Conservation (phyloP, 177 flowering plant genomes). For the Vitis hybrid region DNA sequence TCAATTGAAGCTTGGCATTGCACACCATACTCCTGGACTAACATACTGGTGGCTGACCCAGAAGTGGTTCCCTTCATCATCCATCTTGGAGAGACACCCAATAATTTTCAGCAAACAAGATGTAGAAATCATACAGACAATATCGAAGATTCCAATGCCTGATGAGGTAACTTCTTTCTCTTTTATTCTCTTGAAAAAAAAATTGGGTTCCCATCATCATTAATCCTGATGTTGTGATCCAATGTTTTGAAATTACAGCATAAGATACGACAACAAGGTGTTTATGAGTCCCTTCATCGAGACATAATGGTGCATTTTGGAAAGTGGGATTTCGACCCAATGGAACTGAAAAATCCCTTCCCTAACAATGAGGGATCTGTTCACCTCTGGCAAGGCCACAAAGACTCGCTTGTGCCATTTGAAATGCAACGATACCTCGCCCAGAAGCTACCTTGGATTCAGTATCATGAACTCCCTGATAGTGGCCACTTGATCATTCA, state of each 20-base stretch:
- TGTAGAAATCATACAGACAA: constrained; percentile 3
- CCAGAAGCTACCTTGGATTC: constrained; percentile 22
- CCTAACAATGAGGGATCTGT: constrained; percentile 29
- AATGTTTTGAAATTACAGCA: constrained; percentile 4
- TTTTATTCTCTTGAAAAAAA: not conserved
- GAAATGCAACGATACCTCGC: constrained; percentile 23
- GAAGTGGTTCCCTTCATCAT: constrained; percentile 18
- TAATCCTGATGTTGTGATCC: no score
- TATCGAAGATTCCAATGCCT: constrained; percentile 4
- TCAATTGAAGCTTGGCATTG: constrained; percentile 9
- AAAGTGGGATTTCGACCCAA: constrained; percentile 42
- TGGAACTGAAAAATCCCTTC: constrained; percentile 34
- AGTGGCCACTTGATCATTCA: constrained; percentile 22
- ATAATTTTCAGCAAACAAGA: constrained; percentile 7
- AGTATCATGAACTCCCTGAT: constrained; percentile 19
- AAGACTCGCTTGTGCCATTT: constrained; percentile 32
- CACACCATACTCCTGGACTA: constrained; percentile 7
- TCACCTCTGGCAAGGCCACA: constrained; percentile 32
- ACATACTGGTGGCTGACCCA: constrained; percentile 23
- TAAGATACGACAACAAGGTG: constrained; percentile 24
- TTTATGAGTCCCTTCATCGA: constrained; percentile 26
- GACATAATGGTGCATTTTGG: constrained; percentile 31
- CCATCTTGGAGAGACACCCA: constrained; percentile 14
- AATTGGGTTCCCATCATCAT: no score
- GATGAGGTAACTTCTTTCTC: constrained; percentile 8